Evolutionary conservation across 2,329 filamentous ascomycete genomes (phyloP), one percentile per base, ranked within the genome.

Genomic region (Penicillium crustosum): DNA sequence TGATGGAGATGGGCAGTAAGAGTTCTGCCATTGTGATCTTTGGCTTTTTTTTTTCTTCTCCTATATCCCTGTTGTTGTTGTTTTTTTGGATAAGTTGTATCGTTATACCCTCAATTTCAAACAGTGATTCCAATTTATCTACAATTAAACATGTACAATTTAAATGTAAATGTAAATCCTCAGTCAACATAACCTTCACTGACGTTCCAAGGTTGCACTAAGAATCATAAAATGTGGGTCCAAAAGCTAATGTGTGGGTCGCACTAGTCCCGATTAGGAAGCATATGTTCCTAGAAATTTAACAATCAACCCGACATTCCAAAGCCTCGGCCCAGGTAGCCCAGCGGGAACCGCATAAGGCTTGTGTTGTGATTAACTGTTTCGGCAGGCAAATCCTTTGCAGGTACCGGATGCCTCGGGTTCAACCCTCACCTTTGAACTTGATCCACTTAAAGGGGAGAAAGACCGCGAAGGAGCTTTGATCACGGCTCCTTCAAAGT

Each of bases 1-100:
- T 39, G 69, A 66, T 33, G 62, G 55, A 21, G 31, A 48, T 21
- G 55, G 58, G 23, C 53, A 59, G 41, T 62, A 62, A 62, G 47
- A 31, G 29, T 31, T 31, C 29, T 31, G 29, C 29, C 29, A 10
- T 31, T 41, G n/a, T 35, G 25, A 31, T 54, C 49, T 19, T 33
- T 4, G 52, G 12, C 25, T 19, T 27, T 56, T 36, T 35, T 27
- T 43, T 35, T 6, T 12, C 27, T 27, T 13, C 9, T 19, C 27
- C 21, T 12, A 47, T 39, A 52, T 57, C 45, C 36, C 35, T 43
- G 21, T 29, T 38, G 38, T 29, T 38, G 38, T 45, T 57, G 55
- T 48, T 36, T 44, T 51, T 21, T 53, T 48, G 29, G 4, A 29
- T 47, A 47, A 17, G 9, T 27, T 52, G 36, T 38, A 42, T 36